These are phyloP conservation scores for Aphanocladium album DNA, from an alignment of 2,329 filamentous ascomycete species.

Conservation along the genomic window DNA sequence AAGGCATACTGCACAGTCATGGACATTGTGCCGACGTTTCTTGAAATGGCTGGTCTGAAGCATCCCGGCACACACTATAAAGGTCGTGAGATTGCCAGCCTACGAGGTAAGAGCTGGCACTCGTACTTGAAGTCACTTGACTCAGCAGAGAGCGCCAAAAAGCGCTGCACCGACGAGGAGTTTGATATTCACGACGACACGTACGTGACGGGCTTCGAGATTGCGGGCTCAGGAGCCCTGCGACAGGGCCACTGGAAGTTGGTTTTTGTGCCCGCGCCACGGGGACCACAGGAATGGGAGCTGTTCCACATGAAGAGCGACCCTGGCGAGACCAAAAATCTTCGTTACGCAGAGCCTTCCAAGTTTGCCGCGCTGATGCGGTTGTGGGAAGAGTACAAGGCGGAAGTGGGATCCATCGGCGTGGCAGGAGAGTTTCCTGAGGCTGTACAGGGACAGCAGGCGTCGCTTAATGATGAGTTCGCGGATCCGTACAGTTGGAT, in stretches of 20 bases:
- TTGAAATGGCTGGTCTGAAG: constrained; percentile 37
- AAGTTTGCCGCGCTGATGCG: constrained; percentile 25
- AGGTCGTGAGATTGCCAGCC: constrained; percentile 42
- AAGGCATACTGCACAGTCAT: constrained; percentile 35
- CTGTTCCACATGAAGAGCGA: constrained; percentile 25
- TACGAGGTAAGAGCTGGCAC: constrained; percentile 37
- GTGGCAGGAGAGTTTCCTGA: constrained; percentile 13
- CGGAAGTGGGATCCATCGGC: constrained; percentile 9
- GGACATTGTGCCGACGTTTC: constrained; percentile 37
- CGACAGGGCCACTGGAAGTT: constrained; percentile 31
- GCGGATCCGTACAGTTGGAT: constrained; percentile 13
- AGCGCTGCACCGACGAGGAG: neutral
- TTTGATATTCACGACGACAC: constrained; percentile 26
- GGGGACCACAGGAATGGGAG: constrained; percentile 24
- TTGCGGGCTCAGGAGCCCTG: constrained; percentile 28
- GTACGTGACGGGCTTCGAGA: constrained; percentile 28
- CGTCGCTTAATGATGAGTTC: constrained; percentile 8
- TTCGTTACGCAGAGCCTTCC: constrained; percentile 18
- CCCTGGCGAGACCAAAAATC: constrained; percentile 25
- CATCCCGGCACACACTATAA: constrained; percentile 31
- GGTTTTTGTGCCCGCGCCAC: constrained; percentile 23
- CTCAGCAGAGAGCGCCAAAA: neutral
- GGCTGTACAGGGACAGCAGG: constrained; percentile 9
- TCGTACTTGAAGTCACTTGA: neutral
- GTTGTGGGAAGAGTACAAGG: constrained; percentile 30